Evolutionary conservation across 768 basidiomycete species (phyloP), one percentile per base, ranked within the genome.

Genomic region (Tremella fuciformis): DNA sequence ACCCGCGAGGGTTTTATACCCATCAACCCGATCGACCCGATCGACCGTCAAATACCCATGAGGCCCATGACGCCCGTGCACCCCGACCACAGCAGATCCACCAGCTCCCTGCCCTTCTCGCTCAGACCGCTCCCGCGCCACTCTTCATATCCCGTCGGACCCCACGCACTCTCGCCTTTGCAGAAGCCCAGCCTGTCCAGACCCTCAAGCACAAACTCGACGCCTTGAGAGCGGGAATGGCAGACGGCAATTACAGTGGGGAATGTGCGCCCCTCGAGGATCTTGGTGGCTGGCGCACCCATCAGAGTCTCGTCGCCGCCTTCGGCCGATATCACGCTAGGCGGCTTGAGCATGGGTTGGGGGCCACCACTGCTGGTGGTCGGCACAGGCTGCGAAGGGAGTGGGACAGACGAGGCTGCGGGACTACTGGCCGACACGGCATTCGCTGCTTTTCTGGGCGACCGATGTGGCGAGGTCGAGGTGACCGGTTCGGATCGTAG

Each of bases 201-300:
- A 0, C 88, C 90, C 50, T 93, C 86, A 0, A 86, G 83, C n/a
- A 85, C 75, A 61, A 93, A 89, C 74, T 89, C 85, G 51, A 93
- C 83, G 7, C 78, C 77, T 42, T 72, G 67, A 1, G 72, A 65
- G 7, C 76, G 58, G 11, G 77, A 78, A 59, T 78, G 78, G 59
- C 78, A 79, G 9, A 79, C 77, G 1, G 77, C 78, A 50, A 79
- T 74, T 55, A 79, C 76, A 3, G 88, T 88, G 0, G 79, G 75
- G 26, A 84, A 82, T 51, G 81, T 76, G 63, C 86, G 89, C 1
- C 83, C 76, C 11, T 85, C 86, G 44, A 88, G 81, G 55, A 86
- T 72, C 24, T 80, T 65, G 50, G 76, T 40, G 38, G 52, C 53
- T 15, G 72, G 46, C 24, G 69, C 70, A 39, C 60, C 64, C 24